Evolutionary conservation across 2,329 filamentous ascomycete genomes (phyloP), one percentile per base, ranked within the genome.

Genomic region (Phaeosphaeriaceae sp.): DNA sequence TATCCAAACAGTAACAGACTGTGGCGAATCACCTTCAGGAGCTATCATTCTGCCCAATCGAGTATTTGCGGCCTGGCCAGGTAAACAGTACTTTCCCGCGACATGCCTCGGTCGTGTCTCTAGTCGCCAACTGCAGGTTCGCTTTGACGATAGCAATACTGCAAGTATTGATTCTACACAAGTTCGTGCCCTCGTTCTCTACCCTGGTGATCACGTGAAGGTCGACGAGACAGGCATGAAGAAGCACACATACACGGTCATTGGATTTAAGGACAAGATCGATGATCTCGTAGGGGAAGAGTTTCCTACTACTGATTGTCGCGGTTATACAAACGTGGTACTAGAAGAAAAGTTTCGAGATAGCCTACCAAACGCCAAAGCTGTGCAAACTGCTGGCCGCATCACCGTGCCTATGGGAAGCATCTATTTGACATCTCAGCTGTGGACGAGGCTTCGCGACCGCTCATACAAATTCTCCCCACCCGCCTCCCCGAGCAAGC

Each of bases 41-140:
- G 58, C 66, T 20, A 30, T 74, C 8, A 57, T 78, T 18, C 73
- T 76, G 11, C 78, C 79, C 4, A 80, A 81, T 45, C 77, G 84
- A 52, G 77, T 87, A 0, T 77, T 86, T 53, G 83, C 84, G 6
- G 74, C 77, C 21, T 87, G 84, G 77, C 83, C 78, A 55, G 79
- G 80, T 16, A 78, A 74, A 39, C 77, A 78, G 44, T 87, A 81
- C 63, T 85, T 84, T 61, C 83, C 84, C 39, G 84, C 81, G 7
- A 83, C 78, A n/a, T 86, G 79, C 58, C 66, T 85, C 28, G 80
- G 79, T 2, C 71, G 69, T 13, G 71, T 77, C 16, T 66, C 73
- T 36, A 61, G 68, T 2, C 66, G 71, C 9, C 77, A 76, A 23
- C 79, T 80, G 57, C 66, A 73, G 12, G 60, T 81, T 18, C 72